A percentile compares a stretch with the other conserved stretches of the same genome.
These are phyloP conservation scores for Irpex sp. DNA, from an alignment of 1,284 basidiomycete species.

Conservation along the genomic window DNA sequence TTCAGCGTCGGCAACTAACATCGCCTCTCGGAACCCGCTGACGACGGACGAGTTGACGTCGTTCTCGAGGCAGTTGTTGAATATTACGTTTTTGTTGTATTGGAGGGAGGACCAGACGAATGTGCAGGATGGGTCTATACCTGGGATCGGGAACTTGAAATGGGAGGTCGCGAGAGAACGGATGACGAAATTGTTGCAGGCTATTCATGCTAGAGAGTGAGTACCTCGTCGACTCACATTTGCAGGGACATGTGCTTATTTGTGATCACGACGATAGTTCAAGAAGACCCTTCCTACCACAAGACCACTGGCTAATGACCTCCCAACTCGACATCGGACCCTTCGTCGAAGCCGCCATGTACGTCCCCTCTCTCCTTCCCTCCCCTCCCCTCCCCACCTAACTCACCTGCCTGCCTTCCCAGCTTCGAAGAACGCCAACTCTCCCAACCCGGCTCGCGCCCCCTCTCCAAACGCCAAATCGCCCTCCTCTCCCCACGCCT, in stretches of 20 bases:
- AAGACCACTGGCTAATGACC: constrained; percentile 87
- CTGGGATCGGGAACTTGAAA: constrained; percentile 41
- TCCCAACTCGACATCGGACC: constrained; percentile 75
- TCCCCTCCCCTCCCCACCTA: neutral
- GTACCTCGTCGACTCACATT: constrained; percentile 24
- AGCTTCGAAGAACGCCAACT: constrained; percentile 61
- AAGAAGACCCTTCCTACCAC: constrained; percentile 73
- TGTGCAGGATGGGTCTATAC: constrained; percentile 36
- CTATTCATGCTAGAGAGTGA: constrained; percentile 85
- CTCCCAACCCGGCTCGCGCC: constrained; percentile 30
- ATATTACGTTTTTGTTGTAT: constrained; percentile 79
- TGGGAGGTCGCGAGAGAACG: constrained; percentile 68
- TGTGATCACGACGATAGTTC: constrained; percentile 50
- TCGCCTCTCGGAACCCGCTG: constrained; percentile 64
- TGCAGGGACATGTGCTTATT: constrained; percentile 6
- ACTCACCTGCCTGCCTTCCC: neutral
- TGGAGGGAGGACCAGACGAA: constrained; percentile 61
- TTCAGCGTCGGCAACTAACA: constrained; percentile 11
- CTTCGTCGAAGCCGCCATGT: constrained; percentile 91
- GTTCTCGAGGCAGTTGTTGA: constrained; percentile 69
- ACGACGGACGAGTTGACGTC: constrained; percentile 77
- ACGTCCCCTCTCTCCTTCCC: constrained; percentile 22
- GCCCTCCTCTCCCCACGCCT: constrained; percentile 81
- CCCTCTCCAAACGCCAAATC: constrained; percentile 65
- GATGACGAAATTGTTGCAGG: constrained; percentile 73